Base-by-base conservation (phyloP, 345 rosid genomes). In the Schrenkiella parvula region DNA sequence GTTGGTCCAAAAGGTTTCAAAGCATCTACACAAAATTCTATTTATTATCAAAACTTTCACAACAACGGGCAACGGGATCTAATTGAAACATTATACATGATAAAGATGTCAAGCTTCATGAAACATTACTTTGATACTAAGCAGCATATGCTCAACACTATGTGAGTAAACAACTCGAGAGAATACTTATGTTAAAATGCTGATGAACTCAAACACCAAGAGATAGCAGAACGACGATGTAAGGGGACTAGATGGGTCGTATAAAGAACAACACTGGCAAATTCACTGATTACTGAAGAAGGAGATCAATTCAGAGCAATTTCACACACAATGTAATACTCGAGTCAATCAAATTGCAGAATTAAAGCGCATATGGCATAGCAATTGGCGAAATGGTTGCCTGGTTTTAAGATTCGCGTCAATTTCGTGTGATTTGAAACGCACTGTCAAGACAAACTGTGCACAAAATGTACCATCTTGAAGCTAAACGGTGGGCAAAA, bases 381-480 rank as follows among this genome's bases (percentile, higher is more conserved):
- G 10, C 4, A 39, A 62, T 41, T 46, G 39, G 39, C 31, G 64
- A 64, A 64, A 64, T 56, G 6, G 78, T 35, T 28, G 59, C 7
- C 25, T 35, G 59, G 13, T 32, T 44, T 42, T 7, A 13, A 61
- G 52, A 62, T 55, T 76, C 14, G 56, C 12, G 29, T 69, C 44
- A 62, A 35, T 63, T 76, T 54, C 25, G 64, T 58, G 44, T 19
- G 47, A 19, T 32, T n/a, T 13, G 51, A 14, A 50, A 38, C 50
- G 19, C 68, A 60, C 0, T 8, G 15, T 60, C 17, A 32, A 32
- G 32, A 60, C 31, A 17, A 70, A 70, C 38, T 35, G 31, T 18
- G 43, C n/a, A 41, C 39, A 34, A 51, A 56, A 74, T 74, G 68
- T 74, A 74, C 21, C 73, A 66, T 74, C 55, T 59, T 8, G 55